Evolutionary conservation across 2,329 filamentous ascomycete genomes (phyloP), one percentile per base, ranked within the genome.

Genomic region (Aspergillus oerlinghausenensis): DNA sequence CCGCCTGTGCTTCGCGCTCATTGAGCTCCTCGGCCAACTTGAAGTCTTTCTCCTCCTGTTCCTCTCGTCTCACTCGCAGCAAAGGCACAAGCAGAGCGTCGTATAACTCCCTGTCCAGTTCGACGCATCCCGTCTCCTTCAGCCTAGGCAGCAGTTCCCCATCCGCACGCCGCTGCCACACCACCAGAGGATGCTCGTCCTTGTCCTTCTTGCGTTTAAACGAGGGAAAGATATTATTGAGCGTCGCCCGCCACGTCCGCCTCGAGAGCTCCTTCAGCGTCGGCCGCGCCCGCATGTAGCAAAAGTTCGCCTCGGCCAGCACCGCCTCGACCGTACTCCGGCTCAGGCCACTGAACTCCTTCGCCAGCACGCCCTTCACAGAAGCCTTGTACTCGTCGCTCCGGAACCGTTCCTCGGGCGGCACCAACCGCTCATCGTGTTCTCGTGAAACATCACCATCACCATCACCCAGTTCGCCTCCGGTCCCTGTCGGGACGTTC

Each of bases 301-400:
- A 77, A 57, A 74, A 77, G 55, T 80, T 80, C 29, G 71, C 72
- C 59, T 80, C 78, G 3, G 78, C 78, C 25, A 80, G 65, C 7
- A 80, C 77, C 19, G 72, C 78, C 28, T 79, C 75, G 11, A 80
- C 65, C 1, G 74, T 71, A 63, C 76, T 79, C 56, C 68, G 73
- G 59, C 73, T 78, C 45, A 79, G 58, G 1, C 64, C 65, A 53
- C 67, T 72, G 61, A 79, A 80, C 60, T 80, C 78, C 54, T 74
- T 73, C 32, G 61, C 60, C 49, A 80, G 63, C n/a, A 65, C 63
- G 29, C 60, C 50, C 56, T 70, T 75, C 45, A 77, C 76, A 6
- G 75, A 71, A 53, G 63, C 58, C 56, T 76, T 78, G 59, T 80
- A 80, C 25, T 71, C 68, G 23, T 71, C 67, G 26, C 71, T 73